phyloP scores from a whole-genome alignment of 768 basidiomycete species.

The Gautieria morchelliformis region DNA sequence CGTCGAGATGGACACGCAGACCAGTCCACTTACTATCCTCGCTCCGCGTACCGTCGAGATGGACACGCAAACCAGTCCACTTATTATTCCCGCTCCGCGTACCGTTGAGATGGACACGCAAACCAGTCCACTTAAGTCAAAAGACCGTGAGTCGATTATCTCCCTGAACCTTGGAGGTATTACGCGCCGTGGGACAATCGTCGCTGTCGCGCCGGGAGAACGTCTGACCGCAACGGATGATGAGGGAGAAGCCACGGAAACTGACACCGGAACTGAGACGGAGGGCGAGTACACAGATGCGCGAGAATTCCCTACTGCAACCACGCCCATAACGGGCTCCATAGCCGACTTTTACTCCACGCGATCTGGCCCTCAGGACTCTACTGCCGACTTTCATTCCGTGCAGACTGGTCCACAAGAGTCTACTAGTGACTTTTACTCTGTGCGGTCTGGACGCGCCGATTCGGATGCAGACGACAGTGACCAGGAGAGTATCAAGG shows the following conservation, averaged over 20 bases:
- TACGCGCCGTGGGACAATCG: conserved; percentile 13
- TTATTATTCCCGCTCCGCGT: conserved; percentile 19
- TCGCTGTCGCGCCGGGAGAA: conserved; percentile 9
- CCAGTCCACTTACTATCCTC: too few species aligned
- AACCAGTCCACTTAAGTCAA: conserved; percentile 14
- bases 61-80: conserved; percentile 29
- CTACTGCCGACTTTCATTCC: conserved; percentile 5
- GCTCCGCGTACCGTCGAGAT: conserved; percentile 19
- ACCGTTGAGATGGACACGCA: conserved; percentile 27
- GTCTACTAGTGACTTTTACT: conserved; percentile 10
- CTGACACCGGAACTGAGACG: conserved; percentile 58
- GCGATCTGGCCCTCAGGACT: conserved; percentile 3
- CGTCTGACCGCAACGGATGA: conserved; percentile 9
- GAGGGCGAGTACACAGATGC: conserved; percentile 78
- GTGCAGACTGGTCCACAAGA: conserved; percentile 7
- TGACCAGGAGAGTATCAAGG: conserved; percentile 67
- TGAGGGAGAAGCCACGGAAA: conserved; percentile 31
- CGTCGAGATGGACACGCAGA: conserved; percentile 27
- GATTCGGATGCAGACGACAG: conserved; percentile 33
- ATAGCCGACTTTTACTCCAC: conserved; percentile 65
- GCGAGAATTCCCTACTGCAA: conserved; percentile 47
- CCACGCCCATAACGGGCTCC: conserved; percentile 54
- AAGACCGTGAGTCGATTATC: conserved; percentile 9
- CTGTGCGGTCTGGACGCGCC: conserved; percentile 4
- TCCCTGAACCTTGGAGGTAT: neutral